Evolutionary conservation across 768 basidiomycete genomes (phyloP), one percentile per base, ranked within the genome.

Genomic region (Mycena crocata): DNA sequence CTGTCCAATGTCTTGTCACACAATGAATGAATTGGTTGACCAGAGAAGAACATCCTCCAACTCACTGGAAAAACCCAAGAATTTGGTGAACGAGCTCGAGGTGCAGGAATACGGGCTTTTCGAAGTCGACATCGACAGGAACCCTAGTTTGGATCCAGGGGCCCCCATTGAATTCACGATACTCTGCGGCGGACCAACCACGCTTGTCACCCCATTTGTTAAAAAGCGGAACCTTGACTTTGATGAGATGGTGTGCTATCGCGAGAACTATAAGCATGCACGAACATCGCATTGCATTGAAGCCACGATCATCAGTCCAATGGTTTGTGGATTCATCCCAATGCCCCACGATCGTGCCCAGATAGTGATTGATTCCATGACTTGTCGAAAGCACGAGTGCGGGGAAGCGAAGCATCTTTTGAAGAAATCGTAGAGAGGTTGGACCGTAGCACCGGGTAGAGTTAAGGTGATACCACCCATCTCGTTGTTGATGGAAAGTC

Each of bases 301-400:
- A 5, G 44, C 32, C 3, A 63, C 19, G n/a, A 63, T 35, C 62
- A 63, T 63, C 34, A 63, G 14, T 24, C 44, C 52, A 21, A 56
- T 23, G 0, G 52, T 37, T 37, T 63, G 52, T 10, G 62, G 19
- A 30, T 21, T 55, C 3, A 63, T 9, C 2, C 4, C 9, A 21
- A 63, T 13, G 40, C 21, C 34, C 5, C 56, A 54, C 15, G 62
- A 55, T 31, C 52, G 62, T 28, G 62, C 62, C 62, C 62, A 63
- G 19, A 63, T 10, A 1, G 32, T 56, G 45, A 56, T 54, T 15
- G 56, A 5, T 10, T 23, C 51, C n/a, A 56, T 5, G 14, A 40
- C 10, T 3, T 5, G 0, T 32, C 32, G 35, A 23, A 63, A 63
- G 1, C 31, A n/a, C 21, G 21, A 2, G 1, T 34, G 37, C 39